These are phyloP conservation scores for Podaxis carcinomalis DNA, from an alignment of 768 basidiomycete genomes.

Conservation along the genomic window DNA sequence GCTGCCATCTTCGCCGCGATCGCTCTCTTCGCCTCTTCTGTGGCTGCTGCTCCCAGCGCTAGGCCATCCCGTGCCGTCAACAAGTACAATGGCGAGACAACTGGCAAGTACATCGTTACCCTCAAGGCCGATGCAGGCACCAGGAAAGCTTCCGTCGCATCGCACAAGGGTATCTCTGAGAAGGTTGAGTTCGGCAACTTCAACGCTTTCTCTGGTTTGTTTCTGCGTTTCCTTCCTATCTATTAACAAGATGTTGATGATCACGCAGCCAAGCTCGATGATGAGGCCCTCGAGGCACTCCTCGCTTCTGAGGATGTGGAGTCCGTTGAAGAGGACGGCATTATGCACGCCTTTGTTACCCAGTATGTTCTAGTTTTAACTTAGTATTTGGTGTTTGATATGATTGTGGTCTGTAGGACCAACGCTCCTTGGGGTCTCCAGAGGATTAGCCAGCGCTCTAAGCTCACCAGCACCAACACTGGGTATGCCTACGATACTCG, in stretches of 20 bases:
- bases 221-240: background rate
- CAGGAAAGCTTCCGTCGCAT: background rate
- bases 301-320: constrained; percentile 20
- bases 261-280: background rate
- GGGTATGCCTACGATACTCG: background rate
- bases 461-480: constrained; percentile 13
- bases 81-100: background rate
- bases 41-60: background rate
- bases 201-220: background rate
- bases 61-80: background rate
- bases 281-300: constrained; percentile 14
- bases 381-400: background rate
- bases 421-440: constrained; percentile 31
- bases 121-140: background rate
- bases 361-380: constrained; percentile 15
- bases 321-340: constrained; percentile 21
- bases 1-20: background rate
- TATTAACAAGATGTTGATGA: background rate
- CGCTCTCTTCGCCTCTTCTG: background rate
- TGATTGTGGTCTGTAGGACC: constrained; percentile 14
- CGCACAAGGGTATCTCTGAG: background rate
- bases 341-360: constrained; percentile 19
- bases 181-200: background rate
- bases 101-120: background rate
- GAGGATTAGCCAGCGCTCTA: constrained; percentile 19